Evolutionary conservation across 2,329 filamentous ascomycete species (phyloP), one percentile per base, ranked within the genome.

Genomic region (Graphilbum fragrans): DNA sequence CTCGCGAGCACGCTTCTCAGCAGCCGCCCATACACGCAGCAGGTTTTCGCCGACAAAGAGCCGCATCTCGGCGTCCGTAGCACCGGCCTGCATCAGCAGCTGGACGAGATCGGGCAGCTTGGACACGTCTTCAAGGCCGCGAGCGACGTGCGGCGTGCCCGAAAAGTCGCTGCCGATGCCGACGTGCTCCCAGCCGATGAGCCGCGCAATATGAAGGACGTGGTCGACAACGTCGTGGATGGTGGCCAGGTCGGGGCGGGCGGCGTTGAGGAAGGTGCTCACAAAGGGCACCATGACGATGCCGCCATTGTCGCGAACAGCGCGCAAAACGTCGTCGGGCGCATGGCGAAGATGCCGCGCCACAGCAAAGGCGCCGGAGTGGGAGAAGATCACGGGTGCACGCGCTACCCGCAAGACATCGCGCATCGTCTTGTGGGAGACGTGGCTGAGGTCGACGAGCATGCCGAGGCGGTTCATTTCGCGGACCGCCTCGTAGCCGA

Each of bases 81-180:
- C n/a, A n/a, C n/a, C n/a, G n/a, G n/a, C n/a, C n/a, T n/a, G n/a
- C n/a, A n/a, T n/a, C n/a, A n/a, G n/a, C n/a, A n/a, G n/a, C 19
- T 40, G n/a, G 21, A 45, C 32, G 4, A 45, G 61, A 44, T 80
- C 74, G 0, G 87, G 87, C 52, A 82, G 94, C 56, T 85, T 86
- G 39, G 79, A 78, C 7, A 94, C 86, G 57, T 94, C 86, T 31
- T 92, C 84, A 35, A 95, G 59, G 0, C 87, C 88, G 39, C 65
- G 56, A 0, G 87, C 86, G 4, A 77, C 77, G 1, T 50, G 58
- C 2, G 58, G 54, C 42, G 87, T 87, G 3, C 76, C 90, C 55
- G 95, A 87, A 55, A 87, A 94, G 57, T 95, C 88, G 38, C 82
- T 87, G 0, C 88, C 88, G 16, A 95, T 61, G 0, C 88, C 90